Evolutionary conservation across 1,139 yeast species (phyloP).

Genomic region (Kodamaea suecica): DNA sequence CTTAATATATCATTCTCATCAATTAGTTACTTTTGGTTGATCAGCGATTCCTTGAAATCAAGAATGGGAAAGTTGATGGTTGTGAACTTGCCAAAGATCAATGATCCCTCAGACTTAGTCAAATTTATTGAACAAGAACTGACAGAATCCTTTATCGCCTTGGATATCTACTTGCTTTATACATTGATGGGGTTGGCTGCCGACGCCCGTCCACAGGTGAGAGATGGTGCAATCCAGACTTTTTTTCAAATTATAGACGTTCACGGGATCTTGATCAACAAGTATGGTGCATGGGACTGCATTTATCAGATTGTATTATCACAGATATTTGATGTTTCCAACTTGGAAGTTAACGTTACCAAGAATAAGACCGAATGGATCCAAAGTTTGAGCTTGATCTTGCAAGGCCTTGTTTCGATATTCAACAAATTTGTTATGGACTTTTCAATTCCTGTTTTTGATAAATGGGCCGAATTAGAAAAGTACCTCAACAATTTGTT

Average conservation of each 20-base stretch:
- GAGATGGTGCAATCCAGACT: constrained; percentile 87
- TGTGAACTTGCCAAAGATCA: constrained; percentile 16
- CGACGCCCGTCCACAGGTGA: constrained; percentile 72
- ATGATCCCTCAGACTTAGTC: constrained; percentile 2
- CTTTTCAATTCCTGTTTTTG: constrained; percentile 20
- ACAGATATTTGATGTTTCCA: constrained; percentile 23
- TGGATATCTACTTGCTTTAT: constrained; percentile 66
- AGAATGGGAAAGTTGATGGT: constrained; percentile 14
- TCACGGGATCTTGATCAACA: constrained; percentile 55
- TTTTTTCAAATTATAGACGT: constrained; percentile 81
- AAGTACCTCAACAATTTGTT: constrained; percentile 42
- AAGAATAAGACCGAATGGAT: constrained; percentile 41
- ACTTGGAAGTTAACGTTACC: constrained; percentile 11
- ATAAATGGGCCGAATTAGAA: constrained; percentile 49
- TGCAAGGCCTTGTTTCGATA: constrained; percentile 57
- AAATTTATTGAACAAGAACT: constrained; percentile 18
- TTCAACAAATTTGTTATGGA: constrained; percentile 43
- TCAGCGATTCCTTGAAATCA: constrained; percentile 67
- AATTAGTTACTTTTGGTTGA: constrained; percentile 86
- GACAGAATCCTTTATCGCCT: constrained; percentile 22
- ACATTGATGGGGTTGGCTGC: constrained; percentile 59
- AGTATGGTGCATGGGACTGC: constrained; percentile 52
- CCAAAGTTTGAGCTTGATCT: constrained; percentile 55
- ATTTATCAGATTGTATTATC: constrained; percentile 52
- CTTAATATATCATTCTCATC: constrained; percentile 87